Base-by-base conservation (phyloP, 2,329 filamentous ascomycete genomes). In the Fusarium mangiferae region DNA sequence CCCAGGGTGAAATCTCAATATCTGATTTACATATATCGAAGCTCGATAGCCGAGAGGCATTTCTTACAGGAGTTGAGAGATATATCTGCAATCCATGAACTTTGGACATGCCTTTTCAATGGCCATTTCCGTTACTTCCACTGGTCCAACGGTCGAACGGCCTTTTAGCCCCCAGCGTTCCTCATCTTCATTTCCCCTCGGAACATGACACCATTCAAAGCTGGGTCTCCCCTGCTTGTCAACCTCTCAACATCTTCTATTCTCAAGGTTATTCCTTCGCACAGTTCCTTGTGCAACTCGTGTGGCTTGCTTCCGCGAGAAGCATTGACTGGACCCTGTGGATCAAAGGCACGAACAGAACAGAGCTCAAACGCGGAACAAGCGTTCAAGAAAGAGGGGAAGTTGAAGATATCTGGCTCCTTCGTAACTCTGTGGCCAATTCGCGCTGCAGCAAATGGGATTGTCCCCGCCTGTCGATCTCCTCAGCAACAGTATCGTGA, bases 141-240 rank as follows among this genome's bases (percentile, higher is more conserved):
- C 24, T 52, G 42, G 18, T 30, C 26, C 22, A 72, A 68, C 42
- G 52, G 24, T 22, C 28, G 15, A 42, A 17, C 42, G 35, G 55
- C 55, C 54, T 54, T 39, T 49, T 39, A 22, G 36, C 49, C 65
- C 49, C 42, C 35, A 52, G 35, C 30, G 52, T 48, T 55, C 33
- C n/a, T 63, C n/a, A 39, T 45, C 10, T 41, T 67, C 55, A 39
- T 54, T 59, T 66, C 61, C 51, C 51, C 39, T 62, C 30, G 48
- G 41, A 57, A 38, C 62, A 52, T 54, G 59, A 58, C 18, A 30
- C 55, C 18, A 38, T 64, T 56, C 46, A 66, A 72, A 65, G 55
- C 75, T 72, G 44, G 76, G 76, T 66, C 52, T 77, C 70, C 76
- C 76, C 76, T 77, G 76, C 69, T 54, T 78, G 72, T 76, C 67